Percentiles rank a stretch among this genome's conserved stretches.
Evolutionary conservation across 108 stramenopile species (phyloP).

Genomic region (Nitzschia palea): DNA sequence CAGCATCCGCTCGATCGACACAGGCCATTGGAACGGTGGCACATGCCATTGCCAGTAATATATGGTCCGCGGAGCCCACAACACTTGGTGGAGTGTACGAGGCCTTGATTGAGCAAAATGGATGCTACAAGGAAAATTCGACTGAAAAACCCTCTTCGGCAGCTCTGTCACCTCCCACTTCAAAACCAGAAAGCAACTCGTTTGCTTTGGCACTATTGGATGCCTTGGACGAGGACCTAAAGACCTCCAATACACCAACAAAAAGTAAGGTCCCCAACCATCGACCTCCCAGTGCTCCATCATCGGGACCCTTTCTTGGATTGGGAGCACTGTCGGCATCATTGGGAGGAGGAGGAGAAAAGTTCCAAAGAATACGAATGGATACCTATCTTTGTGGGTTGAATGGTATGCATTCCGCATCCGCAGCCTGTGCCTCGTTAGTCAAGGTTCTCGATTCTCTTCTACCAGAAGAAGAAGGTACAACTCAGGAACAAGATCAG

Average conservation of each 20-base stretch:
- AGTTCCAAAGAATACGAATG: constrained; percentile 50
- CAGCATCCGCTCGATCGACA: constrained; percentile 65
- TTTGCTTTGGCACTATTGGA: constrained; percentile 80
- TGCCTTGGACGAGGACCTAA: constrained; percentile 58
- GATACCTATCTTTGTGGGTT: constrained; percentile 67
- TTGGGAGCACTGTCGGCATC: constrained; percentile 34
- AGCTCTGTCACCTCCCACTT: neutral
- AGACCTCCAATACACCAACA: neutral
- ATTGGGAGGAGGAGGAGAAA: constrained; percentile 28
- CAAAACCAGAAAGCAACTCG: constrained; percentile 34
- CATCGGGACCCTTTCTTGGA: constrained; percentile 51
- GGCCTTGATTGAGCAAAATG: constrained; percentile 65
- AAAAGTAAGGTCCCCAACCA: neutral
- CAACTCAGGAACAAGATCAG: neutral
- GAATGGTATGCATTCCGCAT: constrained; percentile 76
- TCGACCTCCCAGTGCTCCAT: constrained; percentile 40
- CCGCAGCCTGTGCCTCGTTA: constrained; percentile 57
- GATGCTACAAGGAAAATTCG: constrained; percentile 33
- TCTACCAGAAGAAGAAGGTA: constrained; percentile 15
- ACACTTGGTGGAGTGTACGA: constrained; percentile 48
- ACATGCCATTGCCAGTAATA: constrained; percentile 71
- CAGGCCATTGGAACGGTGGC: constrained; percentile 83
- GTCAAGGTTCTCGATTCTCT: constrained; percentile 62
- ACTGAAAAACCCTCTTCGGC: neutral
- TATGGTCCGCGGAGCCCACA: constrained; percentile 67